Percentiles rank a stretch among this genome's conserved stretches.
Conservation (phyloP, 768 basidiomycete genomes). For the Suillus subluteus region DNA sequence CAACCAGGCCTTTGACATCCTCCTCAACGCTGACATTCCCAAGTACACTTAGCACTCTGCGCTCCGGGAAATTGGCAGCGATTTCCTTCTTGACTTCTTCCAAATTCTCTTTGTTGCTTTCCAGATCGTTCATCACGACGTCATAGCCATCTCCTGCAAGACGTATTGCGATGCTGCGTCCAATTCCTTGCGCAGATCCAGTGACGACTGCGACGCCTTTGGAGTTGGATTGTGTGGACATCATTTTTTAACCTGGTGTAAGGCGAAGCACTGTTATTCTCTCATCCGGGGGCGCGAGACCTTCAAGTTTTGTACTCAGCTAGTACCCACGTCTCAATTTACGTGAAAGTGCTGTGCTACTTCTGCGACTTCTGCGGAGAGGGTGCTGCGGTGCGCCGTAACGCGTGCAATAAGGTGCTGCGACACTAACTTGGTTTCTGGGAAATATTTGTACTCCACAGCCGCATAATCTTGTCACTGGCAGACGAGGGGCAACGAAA, state of each 20-base stretch:
- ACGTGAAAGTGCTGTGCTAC: too few relatives aligned
- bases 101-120: conserved; percentile 20
- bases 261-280: background rate
- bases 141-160: conserved; percentile 42
- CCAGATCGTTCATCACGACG: conserved; percentile 40
- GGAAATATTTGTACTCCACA: too few relatives aligned
- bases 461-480: too few relatives aligned
- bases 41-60: conserved; percentile 14
- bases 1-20: conserved; percentile 36
- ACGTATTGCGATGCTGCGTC: conserved; percentile 36
- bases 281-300: background rate
- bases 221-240: conserved; percentile 3
- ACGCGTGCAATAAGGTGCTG: too few relatives aligned
- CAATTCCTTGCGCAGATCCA: conserved; percentile 37
- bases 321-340: background rate
- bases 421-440: too few relatives aligned
- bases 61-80: conserved; percentile 10
- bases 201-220: conserved; percentile 38
- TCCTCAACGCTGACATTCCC: conserved; percentile 35
- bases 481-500: too few relatives aligned
- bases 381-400: too few relatives aligned
- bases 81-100: conserved; percentile 23
- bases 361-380: too few relatives aligned
- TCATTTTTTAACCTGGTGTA: background rate
- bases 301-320: background rate